Evolutionary conservation across 2,329 filamentous ascomycete species (phyloP).

Genomic region (Diplodia sapinea): DNA sequence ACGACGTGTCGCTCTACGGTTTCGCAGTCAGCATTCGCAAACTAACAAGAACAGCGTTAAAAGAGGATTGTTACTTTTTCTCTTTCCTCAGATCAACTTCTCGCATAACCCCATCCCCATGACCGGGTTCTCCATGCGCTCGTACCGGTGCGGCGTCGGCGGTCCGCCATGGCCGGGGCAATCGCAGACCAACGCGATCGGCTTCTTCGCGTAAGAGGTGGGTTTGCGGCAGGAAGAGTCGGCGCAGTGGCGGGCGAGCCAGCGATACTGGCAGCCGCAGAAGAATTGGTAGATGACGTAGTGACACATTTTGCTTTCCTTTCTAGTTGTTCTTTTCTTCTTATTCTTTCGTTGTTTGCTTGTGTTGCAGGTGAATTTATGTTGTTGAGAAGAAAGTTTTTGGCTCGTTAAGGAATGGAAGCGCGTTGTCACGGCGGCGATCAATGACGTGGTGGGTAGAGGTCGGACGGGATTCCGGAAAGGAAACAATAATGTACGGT

Average conservation of each 20-base stretch:
- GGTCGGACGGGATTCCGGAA: too few species aligned
- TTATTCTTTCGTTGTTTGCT: background rate
- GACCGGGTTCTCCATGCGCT: slow-evolving; percentile 14
- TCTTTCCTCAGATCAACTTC: background rate
- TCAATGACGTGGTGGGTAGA: background rate
- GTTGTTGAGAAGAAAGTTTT: background rate
- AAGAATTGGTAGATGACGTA: slow-evolving; percentile 28
- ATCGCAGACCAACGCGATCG: slow-evolving; percentile 22
- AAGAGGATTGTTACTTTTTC: background rate
- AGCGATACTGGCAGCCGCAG: slow-evolving; percentile 29
- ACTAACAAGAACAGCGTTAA: background rate
- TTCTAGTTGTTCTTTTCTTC: background rate
- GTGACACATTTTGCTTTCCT: slow-evolving; percentile 21
- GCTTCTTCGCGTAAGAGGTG: slow-evolving; percentile 22
- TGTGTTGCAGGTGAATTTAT: background rate
- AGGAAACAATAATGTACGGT: background rate
- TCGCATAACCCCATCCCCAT: background rate
- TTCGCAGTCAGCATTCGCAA: too few species aligned
- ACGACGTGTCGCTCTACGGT: background rate
- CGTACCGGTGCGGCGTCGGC: slow-evolving; percentile 14
- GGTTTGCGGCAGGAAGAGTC: slow-evolving; percentile 5
- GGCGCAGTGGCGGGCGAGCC: slow-evolving; percentile 19
- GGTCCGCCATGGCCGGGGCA: slow-evolving; percentile 30
- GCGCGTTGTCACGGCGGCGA: slow-evolving; percentile 2
- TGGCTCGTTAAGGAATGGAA: background rate